These are phyloP conservation scores for Boletellus deceptivus DNA, from an alignment of 1,284 basidiomycete genomes.

Conservation along the genomic window DNA sequence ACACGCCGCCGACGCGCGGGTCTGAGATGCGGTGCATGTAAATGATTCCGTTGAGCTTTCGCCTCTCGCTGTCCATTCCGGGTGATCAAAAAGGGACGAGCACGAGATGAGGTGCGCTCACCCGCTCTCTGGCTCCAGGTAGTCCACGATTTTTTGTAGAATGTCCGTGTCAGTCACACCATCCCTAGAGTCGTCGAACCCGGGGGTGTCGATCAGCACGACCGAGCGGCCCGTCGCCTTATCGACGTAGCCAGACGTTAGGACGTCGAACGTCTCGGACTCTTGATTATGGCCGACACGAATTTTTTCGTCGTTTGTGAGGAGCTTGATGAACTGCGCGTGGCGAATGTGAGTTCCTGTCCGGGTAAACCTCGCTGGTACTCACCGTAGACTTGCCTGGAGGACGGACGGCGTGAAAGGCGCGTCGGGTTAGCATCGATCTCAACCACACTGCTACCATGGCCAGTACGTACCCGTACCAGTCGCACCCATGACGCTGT, in stretches of 20 bases:
- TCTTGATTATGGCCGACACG: conserved; percentile 2
- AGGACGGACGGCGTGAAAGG: not conserved
- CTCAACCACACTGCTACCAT: not conserved
- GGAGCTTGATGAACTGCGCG: conserved; percentile 2
- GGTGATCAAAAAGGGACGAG: not conserved
- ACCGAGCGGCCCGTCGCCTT: conserved; percentile 8
- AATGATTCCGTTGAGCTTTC: conserved; percentile 37
- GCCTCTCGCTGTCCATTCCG: not conserved
- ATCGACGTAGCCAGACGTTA: conserved; percentile 2
- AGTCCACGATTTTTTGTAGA: conserved; percentile 28
- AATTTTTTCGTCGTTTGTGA: conserved; percentile 6
- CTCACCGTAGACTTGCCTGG: conserved; percentile 10
- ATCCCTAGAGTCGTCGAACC: conserved; percentile 28
- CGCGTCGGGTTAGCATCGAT: not conserved
- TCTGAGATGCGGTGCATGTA: conserved; percentile 31
- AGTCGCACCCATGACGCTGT: conserved; percentile 8
- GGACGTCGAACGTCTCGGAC: conserved; percentile 2
- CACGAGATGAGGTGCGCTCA: not conserved
- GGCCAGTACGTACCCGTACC: conserved; percentile 3
- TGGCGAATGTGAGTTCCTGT: not conserved
- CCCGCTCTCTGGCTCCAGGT: conserved; percentile 40
- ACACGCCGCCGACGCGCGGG: conserved; percentile 42
- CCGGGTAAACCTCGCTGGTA: not conserved
- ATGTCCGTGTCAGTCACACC: conserved; percentile 27
- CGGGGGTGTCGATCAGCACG: conserved; percentile 31